Base-by-base conservation (phyloP, 495 filamentous ascomycete species). In the Tuber umbilicatum region DNA sequence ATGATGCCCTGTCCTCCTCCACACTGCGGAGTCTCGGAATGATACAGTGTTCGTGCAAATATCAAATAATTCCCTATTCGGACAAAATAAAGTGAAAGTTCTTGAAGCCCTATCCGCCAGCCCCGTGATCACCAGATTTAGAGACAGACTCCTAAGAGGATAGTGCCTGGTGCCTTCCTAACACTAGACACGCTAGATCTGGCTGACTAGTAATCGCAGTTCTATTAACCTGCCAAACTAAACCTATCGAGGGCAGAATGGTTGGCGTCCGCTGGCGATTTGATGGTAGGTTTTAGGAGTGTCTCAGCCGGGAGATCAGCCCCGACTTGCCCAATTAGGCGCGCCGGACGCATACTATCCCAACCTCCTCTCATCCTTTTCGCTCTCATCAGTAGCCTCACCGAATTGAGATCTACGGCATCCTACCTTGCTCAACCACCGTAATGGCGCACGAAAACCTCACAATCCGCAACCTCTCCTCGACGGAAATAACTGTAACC, bases 381-480 rank as follows among this genome's bases (percentile, higher is more conserved):
- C 14, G n/a, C n/a, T 16, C 55, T 17, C 31, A 10, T 12, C 27
- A 23, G 5, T 17, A 4, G 55, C 27, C 27, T 31, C 55, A 31
- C 27, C 55, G n/a, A 17, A 64, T 64, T n/a, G 47, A 31, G 27
- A 16, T 27, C n/a, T 31, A 64, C n/a, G 55, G n/a, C 5, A 64
- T 10, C 12, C n/a, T 27, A 64, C 55, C 31, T 31, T 31, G 2
- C 55, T 27, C 9, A 31, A 60, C 55, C 27, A 64, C 27, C 12
- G 55, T 64, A 14, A 64, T 64, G 55, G 55, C 74, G 37, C 75
- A 74, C 21, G 74, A 78, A 55, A 73, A 73, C 12, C 84, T 98
- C 68, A 93, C 89, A 7, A 89, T 99, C 82, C 94, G 94, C 78
- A 99, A 99, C 82, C 86, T 97, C 73, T 94, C 94, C 50, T 85